A percentile compares a stretch with the other conserved stretches of the same genome.
These are phyloP conservation scores for Lecanicillium sp. DNA, from an alignment of 2,329 filamentous ascomycete species.

Conservation along the genomic window DNA sequence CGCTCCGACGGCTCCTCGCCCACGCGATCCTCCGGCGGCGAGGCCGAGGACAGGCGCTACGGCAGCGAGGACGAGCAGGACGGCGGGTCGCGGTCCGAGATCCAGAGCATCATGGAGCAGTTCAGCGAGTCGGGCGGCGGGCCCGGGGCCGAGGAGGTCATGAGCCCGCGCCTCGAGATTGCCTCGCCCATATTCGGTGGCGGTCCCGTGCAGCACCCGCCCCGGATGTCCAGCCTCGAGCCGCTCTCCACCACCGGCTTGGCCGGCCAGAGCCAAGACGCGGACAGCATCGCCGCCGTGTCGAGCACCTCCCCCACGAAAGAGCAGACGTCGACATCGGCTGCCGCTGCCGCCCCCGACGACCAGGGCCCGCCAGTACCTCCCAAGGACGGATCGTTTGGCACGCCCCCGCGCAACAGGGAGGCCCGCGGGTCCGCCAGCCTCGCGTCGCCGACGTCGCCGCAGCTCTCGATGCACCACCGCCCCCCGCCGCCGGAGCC, in stretches of 20 bases:
- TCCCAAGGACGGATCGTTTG: conserved; percentile 50
- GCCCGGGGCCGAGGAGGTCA: conserved; percentile 73
- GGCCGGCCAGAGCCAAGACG: conserved; percentile 38
- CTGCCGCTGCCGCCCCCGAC: conserved; percentile 32
- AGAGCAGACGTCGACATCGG: too few species aligned
- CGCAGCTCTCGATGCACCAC: conserved; percentile 44
- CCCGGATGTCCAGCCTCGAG: conserved; percentile 81
- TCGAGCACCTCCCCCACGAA: conserved; percentile 35
- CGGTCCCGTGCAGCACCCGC: conserved; percentile 64
- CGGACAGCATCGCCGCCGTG: conserved; percentile 33
- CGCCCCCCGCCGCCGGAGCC: conserved; percentile 66
- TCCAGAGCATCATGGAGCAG: conserved; percentile 96
- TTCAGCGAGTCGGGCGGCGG: conserved; percentile 72
- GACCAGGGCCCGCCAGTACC: conserved; percentile 53
- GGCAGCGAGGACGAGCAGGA: conserved; percentile 60
- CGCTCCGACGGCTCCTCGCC: conserved; percentile 42
- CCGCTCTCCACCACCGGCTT: conserved; percentile 40
- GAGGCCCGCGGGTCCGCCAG: conserved; percentile 30
- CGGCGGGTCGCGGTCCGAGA: conserved; percentile 71
- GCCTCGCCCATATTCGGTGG: conserved; percentile 66
- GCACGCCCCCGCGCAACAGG: conserved; percentile 30
- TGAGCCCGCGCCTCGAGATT: conserved; percentile 82
- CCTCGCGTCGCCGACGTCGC: conserved; percentile 37
- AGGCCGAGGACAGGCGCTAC: conserved; percentile 51
- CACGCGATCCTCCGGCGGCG: conserved; percentile 45